Conservation (phyloP, 2,329 filamentous ascomycete genomes). For the Alternaria postmessia region DNA sequence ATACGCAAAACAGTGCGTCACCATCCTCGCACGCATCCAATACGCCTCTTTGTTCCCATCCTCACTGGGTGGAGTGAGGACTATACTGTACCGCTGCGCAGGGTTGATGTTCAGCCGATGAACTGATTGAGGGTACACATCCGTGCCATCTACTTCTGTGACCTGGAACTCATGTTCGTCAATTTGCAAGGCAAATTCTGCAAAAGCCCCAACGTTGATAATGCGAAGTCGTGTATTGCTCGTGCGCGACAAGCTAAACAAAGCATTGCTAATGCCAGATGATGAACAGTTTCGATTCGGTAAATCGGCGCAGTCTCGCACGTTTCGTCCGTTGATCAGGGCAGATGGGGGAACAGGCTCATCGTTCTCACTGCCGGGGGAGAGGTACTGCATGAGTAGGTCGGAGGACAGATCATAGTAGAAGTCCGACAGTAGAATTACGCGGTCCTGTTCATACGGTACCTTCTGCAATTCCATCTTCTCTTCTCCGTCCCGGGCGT, state of each 20-base stretch:
- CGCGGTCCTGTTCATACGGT: constrained; percentile 62
- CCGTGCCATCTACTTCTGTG: constrained; percentile 51
- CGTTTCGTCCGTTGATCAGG: constrained; percentile 53
- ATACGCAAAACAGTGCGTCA: constrained; percentile 67
- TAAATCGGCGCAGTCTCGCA: constrained; percentile 50
- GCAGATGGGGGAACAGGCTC: constrained; percentile 64
- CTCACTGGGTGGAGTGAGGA: constrained; percentile 62
- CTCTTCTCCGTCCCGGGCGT: constrained; percentile 50
- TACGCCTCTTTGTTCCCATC: constrained; percentile 38
- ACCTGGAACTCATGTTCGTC: constrained; percentile 53
- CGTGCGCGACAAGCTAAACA: constrained; percentile 51
- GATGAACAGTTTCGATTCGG: constrained; percentile 50
- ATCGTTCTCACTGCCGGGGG: constrained; percentile 57
- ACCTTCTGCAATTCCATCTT: constrained; percentile 51
- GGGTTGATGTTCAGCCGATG: constrained; percentile 67
- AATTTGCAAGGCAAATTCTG: constrained; percentile 55
- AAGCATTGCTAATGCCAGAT: constrained; percentile 33
- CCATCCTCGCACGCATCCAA: constrained; percentile 66
- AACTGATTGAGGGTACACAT: constrained; percentile 61
- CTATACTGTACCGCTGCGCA: constrained; percentile 73
- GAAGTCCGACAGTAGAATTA: constrained; percentile 72
- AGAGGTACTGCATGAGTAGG: constrained; percentile 64
- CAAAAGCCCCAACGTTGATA: constrained; percentile 62
- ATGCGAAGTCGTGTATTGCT: constrained; percentile 75
- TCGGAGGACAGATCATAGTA: constrained; percentile 66